A percentile compares a stretch with the other conserved stretches of the same genome.
phyloP scores from a whole-genome alignment of 345 rosid species.

The Durio zibethinus region DNA sequence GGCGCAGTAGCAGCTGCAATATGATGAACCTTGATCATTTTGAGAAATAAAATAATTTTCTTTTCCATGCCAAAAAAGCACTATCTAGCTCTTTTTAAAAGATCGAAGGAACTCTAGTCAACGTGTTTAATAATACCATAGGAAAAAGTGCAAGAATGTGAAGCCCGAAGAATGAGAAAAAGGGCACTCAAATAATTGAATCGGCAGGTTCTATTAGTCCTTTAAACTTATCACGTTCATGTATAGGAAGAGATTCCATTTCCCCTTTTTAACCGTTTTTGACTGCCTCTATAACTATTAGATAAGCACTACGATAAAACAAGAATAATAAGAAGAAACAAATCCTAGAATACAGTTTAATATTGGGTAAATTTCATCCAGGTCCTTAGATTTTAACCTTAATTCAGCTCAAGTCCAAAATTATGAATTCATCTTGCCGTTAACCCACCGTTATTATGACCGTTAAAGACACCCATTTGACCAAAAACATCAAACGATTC shows the following conservation, averaged over 20 bases:
- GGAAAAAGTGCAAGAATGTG: neutral
- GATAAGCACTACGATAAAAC: too few species aligned
- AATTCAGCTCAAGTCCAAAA: too few species aligned
- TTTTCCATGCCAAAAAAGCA: neutral
- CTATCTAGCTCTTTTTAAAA: neutral
- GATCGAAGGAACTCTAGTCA: neutral
- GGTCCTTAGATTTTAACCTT: too few species aligned
- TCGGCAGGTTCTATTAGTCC: neutral
- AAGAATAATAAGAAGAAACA: too few species aligned
- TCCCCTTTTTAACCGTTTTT: too few species aligned
- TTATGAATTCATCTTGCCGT: too few species aligned
- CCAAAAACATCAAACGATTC: too few species aligned
- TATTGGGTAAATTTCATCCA: too few species aligned
- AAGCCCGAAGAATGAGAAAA: slow-evolving; percentile 5
- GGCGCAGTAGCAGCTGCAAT: neutral
- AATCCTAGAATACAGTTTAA: too few species aligned
- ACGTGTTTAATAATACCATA: neutral
- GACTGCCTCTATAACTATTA: neutral
- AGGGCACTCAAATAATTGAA: neutral
- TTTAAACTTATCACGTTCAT: neutral
- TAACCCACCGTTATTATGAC: too few species aligned
- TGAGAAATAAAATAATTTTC: neutral
- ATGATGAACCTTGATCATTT: slow-evolving; percentile 4
- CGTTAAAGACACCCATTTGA: too few species aligned
- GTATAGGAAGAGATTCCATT: neutral